Evolutionary conservation across 768 basidiomycete genomes (phyloP).

Genomic region (Kwoniella bestiolae): DNA sequence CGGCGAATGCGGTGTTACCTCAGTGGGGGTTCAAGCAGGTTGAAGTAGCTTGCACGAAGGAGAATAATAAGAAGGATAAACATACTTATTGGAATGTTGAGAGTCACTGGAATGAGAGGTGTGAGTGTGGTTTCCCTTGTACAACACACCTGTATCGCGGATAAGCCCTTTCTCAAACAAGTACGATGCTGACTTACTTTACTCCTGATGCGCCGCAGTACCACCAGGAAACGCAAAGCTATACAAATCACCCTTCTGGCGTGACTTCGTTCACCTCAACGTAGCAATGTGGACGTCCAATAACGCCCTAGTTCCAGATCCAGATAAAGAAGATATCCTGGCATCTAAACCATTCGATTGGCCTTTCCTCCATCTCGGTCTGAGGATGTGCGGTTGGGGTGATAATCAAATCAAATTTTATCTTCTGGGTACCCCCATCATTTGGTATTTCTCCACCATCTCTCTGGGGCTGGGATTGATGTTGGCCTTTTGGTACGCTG

Average conservation of each 20-base stretch:
- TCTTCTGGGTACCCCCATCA: conserved; percentile 84
- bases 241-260: conserved; percentile 88
- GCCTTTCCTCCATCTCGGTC: conserved; percentile 85
- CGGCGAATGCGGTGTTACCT: conserved; percentile 84
- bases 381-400: conserved; percentile 98
- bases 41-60: conserved; percentile 90
- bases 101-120: conserved; percentile 91
- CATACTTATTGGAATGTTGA: conserved; percentile 99
- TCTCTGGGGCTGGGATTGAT: conserved; percentile 63
- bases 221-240: conserved; percentile 79
- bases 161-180: too few species aligned
- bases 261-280: conserved; percentile 98
- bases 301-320: conserved; percentile 94
- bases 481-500: conserved; percentile 68
- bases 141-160: too few species aligned
- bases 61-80: conserved; percentile 75
- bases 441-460: conserved; percentile 82
- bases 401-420: conserved; percentile 88
- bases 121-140: conserved; percentile 63
- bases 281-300: conserved; percentile 99
- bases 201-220: conserved; percentile 62
- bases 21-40: conserved; percentile 99
- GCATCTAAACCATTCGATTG: conserved; percentile 91
- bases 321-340: conserved; percentile 97
- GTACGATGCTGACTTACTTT: background rate